Evolutionary conservation across 352 stramenopile species (phyloP), one percentile per base, ranked within the genome.

Genomic region (Pythium dissotocum): DNA sequence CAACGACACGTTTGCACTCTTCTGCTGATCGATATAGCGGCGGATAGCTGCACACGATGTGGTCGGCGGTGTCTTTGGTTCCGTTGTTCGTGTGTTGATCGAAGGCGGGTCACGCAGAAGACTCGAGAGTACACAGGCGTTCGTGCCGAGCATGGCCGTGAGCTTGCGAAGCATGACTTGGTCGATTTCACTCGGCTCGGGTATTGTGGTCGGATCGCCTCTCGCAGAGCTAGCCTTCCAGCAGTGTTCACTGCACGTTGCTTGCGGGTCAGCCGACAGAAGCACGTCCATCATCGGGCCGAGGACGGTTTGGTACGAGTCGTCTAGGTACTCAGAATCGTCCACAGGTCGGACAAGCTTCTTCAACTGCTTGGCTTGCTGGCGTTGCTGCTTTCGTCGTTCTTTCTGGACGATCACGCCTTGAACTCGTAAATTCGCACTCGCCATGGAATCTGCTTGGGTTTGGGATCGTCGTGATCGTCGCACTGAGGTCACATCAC

Each of bases 271-370:
- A 2, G 63, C 38, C 0, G 64, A 66, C 12, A 73, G 13, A 8
- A 82, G 52, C 9, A 58, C 42, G 42, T 72, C 55, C 56, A 83
- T 59, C 2, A 55, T 48, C 6, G 36, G 38, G 10, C 70, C 77
- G 18, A 91, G 68, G 21, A 65, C 68, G 0, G 73, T 64, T 6
- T 79, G 48, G 36, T 89, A 89, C 12, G 82, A 89, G 54, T 88
- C 79, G 46, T 93, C 85, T 30, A 90, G 33, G 52, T 93, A 93
- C 67, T 93, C 85, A 2, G 80, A 88, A 16, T 87, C 78, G 38
- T 90, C 78, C 6, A 72, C 69, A 2, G 76, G 70, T 0, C 80
- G 75, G 13, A 79, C 73, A 33, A 89, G 75, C 56, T 74, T 77
- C 42, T 80, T 57, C 1, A 76, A 71, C 21, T 64, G 69, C 38